Evolutionary conservation across 2,329 filamentous ascomycete species (phyloP).

Genomic region (Pseudopithomyces chartarum): DNA sequence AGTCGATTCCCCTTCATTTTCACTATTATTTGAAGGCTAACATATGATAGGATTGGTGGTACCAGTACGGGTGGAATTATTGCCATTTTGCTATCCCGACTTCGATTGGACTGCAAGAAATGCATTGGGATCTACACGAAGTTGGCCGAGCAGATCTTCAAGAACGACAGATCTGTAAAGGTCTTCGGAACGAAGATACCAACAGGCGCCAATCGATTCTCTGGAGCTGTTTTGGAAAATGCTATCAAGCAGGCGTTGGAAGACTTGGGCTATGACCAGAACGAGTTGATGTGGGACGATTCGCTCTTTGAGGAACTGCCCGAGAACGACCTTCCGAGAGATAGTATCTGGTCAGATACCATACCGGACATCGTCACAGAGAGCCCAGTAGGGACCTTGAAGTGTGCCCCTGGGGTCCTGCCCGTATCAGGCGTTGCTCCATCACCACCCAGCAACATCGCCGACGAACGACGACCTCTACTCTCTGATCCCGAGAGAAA

Average conservation of each 20-base stretch:
- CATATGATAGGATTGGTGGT: constrained; percentile 34
- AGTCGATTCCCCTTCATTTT: constrained; percentile 12
- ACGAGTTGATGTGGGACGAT: constrained; percentile 49
- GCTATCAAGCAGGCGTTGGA: constrained; percentile 43
- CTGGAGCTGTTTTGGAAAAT: constrained; percentile 41
- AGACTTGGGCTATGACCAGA: constrained; percentile 37
- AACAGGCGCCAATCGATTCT: constrained; percentile 43
- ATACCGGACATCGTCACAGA: constrained; percentile 28
- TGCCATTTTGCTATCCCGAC: constrained; percentile 45
- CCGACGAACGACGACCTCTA: constrained; percentile 12
- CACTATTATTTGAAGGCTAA: background rate
- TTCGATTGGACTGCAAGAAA: constrained; percentile 43
- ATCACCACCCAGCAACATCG: constrained; percentile 16
- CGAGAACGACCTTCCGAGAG: constrained; percentile 27
- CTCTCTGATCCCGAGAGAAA: constrained; percentile 14
- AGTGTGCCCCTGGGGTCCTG: constrained; percentile 16
- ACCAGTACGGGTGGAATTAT: constrained; percentile 49
- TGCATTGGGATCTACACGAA: constrained; percentile 46
- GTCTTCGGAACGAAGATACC: constrained; percentile 43
- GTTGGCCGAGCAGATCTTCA: constrained; percentile 45
- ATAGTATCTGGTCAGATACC: constrained; percentile 44
- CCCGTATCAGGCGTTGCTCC: background rate
- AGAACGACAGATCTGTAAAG: constrained; percentile 43
- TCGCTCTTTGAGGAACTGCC: constrained; percentile 44
- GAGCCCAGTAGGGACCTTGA: constrained; percentile 30